Evolutionary conservation across 1,284 basidiomycete genomes (phyloP), one percentile per base, ranked within the genome.

Genomic region (Moesziomyces globuligerus): DNA sequence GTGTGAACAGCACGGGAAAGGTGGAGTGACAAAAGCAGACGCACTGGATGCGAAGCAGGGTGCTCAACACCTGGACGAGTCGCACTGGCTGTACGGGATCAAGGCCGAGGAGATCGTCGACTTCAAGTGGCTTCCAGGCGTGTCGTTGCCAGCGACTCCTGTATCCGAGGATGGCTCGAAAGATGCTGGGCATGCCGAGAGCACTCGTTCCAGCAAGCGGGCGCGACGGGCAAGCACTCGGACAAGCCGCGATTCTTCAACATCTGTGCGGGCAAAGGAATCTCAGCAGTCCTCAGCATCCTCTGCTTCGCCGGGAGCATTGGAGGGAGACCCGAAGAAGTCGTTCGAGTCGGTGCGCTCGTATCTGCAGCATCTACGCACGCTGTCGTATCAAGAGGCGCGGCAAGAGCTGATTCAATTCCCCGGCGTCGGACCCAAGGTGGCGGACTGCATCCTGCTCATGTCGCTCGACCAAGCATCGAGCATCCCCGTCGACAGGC

Each of bases 401-500:
- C 86, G 94, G 56, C 86, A 87, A 32, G 88, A 90, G 67, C 86
- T 99, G 20, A 83, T 96, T 87, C 76, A 88, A 93, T 69, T 88
- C 9, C 74, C 92, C 41, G 96, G 96, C 0, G 92, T 99, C 0
- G 96, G 96, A 1, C 87, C 93, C 32, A 99, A 99, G 83, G 80
- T 82, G 6, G 80, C 79, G 7, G 80, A 82, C 80, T 99, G 96
- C 79, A 86, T 98, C 29, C 84, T 97, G 50, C 85, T 99, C 23
- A 98, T 98, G 91, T 93, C 92, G 72, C 83, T 98, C 53, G 92
- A 97, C 83, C 93, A 96, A 41, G 58, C 70, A 3, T 71, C 70
- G 3, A 72, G 64, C 46, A 82, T 82, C 28, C 80, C 80, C 1
- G 80, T 82, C 7, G 80, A 82, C 45, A 67, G 80, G 3, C 80